Conservation (phyloP, 768 basidiomycete genomes). For the Serpula lacrymans region DNA sequence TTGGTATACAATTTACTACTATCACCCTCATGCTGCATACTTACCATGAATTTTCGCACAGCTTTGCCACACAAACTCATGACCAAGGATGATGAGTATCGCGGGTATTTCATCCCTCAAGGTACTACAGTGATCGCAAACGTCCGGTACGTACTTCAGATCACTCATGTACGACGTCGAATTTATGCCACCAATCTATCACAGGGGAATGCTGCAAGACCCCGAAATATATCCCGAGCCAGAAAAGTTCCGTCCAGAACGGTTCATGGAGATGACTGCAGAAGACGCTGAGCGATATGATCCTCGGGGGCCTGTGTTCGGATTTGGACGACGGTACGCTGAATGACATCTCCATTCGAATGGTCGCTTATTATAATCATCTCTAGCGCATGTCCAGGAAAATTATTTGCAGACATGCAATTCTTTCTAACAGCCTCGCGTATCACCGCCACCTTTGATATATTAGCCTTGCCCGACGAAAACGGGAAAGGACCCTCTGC, state of each 20-base stretch:
- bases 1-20: too few relatives aligned
- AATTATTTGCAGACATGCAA: not conserved
- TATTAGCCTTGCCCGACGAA: constrained; percentile 22
- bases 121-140: constrained; percentile 44
- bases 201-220: constrained; percentile 43
- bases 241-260: constrained; percentile 35
- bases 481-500: too few relatives aligned
- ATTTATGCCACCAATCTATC: constrained; percentile 18
- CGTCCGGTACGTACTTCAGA: constrained; percentile 34
- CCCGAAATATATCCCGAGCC: constrained; percentile 36
- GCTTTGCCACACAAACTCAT: too few relatives aligned
- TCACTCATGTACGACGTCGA: constrained; percentile 11
- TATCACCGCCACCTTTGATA: constrained; percentile 46
- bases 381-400: not conserved
- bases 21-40: too few relatives aligned
- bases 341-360: too few relatives aligned
- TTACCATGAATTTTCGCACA: too few relatives aligned
- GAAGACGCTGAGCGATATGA: constrained; percentile 29
- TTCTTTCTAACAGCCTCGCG: constrained; percentile 23
- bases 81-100: constrained; percentile 44
- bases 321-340: constrained; percentile 39
- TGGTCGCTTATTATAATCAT: not conserved
- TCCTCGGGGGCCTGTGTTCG: constrained; percentile 36
- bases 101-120: constrained; percentile 42
- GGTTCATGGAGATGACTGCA: constrained; percentile 26